Evolutionary conservation across 345 rosid species (phyloP), one percentile per base, ranked within the genome.

Genomic region (Boechera retrofracta): DNA sequence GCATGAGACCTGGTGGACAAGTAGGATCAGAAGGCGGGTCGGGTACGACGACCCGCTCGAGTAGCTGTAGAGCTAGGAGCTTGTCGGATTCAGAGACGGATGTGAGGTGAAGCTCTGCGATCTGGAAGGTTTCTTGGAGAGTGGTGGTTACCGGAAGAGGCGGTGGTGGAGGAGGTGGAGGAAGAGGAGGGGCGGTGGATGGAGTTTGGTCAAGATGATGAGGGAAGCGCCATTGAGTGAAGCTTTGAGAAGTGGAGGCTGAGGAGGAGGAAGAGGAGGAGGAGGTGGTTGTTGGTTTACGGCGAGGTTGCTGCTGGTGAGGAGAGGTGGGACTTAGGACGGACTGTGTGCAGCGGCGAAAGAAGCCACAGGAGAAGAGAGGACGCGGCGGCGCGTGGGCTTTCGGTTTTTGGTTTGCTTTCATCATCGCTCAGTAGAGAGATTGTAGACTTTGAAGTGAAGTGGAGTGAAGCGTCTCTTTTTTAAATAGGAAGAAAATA

Each of bases 211-310:
- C 72, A 26, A 64, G 69, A 29, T 80, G 82, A 51, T 89, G 86
- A 6, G 97, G 95, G 77, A 93, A 88, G 15, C 80, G 85, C 98
- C 98, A 91, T 45, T 88, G 97, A 45, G 97, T 91, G 87, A 93
- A 93, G 84, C 95, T 89, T 49, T 93, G 98, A 33, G 96, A 91
- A 58, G 93, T 79, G 68, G 93, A 86, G 61, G 96, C 68, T 36
- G 97, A 88, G 29, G 96, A 87, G 16, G 97, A 92, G 1, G 95
- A 87, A 9, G 93, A 93, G 2, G 95, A 89, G 3, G 96, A 85
- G 3, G 83, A 66, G 48, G 76, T 61, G 60, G 77, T 79, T 6
- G 64, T 38, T 1, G 71, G 79, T 2, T 78, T 78, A 21, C 80
- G 82, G 44, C 62, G 78, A 10, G 72, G 7, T 0, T 72, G 9